Evolutionary conservation across 1,284 basidiomycete species (phyloP).

Genomic region (Anthracocystis setariae): DNA sequence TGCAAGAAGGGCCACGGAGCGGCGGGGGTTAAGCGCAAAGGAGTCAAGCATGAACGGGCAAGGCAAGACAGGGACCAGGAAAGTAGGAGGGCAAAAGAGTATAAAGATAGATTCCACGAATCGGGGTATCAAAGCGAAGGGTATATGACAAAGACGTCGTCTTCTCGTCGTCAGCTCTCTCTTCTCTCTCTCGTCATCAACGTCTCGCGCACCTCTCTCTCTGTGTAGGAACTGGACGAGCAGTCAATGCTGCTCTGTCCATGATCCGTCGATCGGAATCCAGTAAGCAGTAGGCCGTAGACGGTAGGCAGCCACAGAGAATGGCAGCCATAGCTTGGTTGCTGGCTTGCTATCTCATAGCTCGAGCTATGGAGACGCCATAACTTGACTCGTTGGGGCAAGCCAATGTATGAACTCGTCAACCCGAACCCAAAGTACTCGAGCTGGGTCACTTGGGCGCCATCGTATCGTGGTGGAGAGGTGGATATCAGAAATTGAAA

Average conservation of each 20-base stretch:
- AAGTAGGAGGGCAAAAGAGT: conserved; percentile 2
- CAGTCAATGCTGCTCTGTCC: conserved; percentile 1
- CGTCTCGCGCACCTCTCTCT: conserved; percentile 31
- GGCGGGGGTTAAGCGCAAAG: background rate
- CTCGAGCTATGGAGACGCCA: background rate
- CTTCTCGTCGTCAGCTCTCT: conserved; percentile 55
- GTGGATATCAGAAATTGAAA: conserved; percentile 4
- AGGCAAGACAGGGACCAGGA: background rate
- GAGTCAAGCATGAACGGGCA: conserved; percentile 13
- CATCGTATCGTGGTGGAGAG: conserved; percentile 6
- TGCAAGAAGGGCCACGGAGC: background rate
- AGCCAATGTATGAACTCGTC: no score
- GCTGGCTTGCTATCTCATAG: background rate
- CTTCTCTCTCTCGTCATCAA: conserved; percentile 23
- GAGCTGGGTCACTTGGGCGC: background rate
- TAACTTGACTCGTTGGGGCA: background rate
- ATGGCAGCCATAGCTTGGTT: background rate
- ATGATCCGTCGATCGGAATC: background rate
- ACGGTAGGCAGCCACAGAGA: background rate
- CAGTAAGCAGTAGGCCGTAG: background rate
- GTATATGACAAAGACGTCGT: conserved; percentile 50
- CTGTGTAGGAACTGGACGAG: background rate
- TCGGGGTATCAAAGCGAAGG: conserved; percentile 46
- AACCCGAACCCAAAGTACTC: background rate
- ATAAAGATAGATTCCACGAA: conserved; percentile 17